Conservation (phyloP, 1,139 yeast species). For the Debaryomyces sp. region DNA sequence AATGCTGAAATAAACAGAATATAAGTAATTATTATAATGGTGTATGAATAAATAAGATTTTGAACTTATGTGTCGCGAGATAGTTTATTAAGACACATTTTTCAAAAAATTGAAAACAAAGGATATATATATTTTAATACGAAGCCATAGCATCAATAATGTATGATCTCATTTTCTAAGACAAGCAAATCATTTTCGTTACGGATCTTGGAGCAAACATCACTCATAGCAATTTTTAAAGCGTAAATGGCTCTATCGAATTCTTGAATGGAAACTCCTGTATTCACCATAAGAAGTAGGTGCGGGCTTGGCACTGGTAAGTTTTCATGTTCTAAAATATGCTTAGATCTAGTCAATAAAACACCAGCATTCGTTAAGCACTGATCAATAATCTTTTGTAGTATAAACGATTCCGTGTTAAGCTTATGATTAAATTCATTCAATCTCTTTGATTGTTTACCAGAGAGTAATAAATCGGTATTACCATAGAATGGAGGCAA, state of each 20-base stretch:
- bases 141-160: slow-evolving; percentile 9
- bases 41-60: background rate
- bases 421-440: slow-evolving; percentile 45
- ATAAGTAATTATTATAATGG: background rate
- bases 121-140: background rate
- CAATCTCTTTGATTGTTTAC: slow-evolving; percentile 36
- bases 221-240: slow-evolving; percentile 20
- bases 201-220: slow-evolving; percentile 20
- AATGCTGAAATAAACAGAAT: slow-evolving; percentile 24
- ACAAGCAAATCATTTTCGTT: slow-evolving; percentile 20
- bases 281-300: slow-evolving; percentile 61
- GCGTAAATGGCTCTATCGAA: slow-evolving; percentile 29
- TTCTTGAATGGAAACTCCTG: slow-evolving; percentile 58
- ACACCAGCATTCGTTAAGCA: slow-evolving; percentile 53
- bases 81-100: slow-evolving; percentile 3
- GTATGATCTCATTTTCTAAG: slow-evolving; percentile 23
- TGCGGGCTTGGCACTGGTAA: slow-evolving; percentile 74
- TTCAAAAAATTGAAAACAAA: background rate
- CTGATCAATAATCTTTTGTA: slow-evolving; percentile 64
- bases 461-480: slow-evolving; percentile 38
- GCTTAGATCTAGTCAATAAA: slow-evolving; percentile 69
- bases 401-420: slow-evolving; percentile 61
- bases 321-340: slow-evolving; percentile 72
- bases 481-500: slow-evolving; percentile 55
- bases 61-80: slow-evolving; percentile 4